Percentiles rank a stretch among this genome's conserved stretches.
These are phyloP conservation scores for Brasilioporus rufonigricans DNA, from an alignment of 768 basidiomycete species.

Conservation along the genomic window DNA sequence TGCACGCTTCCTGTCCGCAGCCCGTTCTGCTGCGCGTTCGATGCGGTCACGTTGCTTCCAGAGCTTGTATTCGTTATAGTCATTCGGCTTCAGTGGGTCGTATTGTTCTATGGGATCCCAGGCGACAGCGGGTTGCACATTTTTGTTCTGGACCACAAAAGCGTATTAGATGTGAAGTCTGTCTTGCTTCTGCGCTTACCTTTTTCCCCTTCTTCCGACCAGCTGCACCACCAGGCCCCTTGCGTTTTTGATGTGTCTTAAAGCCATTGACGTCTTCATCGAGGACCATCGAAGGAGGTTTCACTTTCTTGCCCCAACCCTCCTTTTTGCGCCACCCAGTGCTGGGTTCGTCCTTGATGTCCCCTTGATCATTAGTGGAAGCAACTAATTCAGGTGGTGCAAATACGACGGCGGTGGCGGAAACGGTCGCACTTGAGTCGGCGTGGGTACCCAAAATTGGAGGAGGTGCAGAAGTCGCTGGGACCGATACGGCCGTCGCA, in stretches of 20 bases:
- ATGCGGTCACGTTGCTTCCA: slow-evolving; percentile 78
- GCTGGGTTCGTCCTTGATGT: slow-evolving; percentile 27
- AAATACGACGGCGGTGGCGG: slow-evolving; percentile 63
- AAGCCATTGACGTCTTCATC: slow-evolving; percentile 90
- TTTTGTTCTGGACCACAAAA: slow-evolving; percentile 51
- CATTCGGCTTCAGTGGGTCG: slow-evolving; percentile 81
- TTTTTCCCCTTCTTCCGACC: slow-evolving; percentile 56
- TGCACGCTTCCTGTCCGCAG: slow-evolving; percentile 58
- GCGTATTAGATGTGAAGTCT: neutral
- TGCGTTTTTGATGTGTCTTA: slow-evolving; percentile 55
- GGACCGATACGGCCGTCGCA: slow-evolving; percentile 46
- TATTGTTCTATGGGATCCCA: slow-evolving; percentile 84
- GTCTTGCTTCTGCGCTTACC: slow-evolving; percentile 36
- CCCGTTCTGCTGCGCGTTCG: slow-evolving; percentile 60
- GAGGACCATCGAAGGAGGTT: slow-evolving; percentile 86
- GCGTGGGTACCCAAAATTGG: slow-evolving; percentile 32
- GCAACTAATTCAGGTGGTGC: slow-evolving; percentile 62
- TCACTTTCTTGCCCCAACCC: slow-evolving; percentile 86
- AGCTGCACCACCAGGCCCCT: slow-evolving; percentile 43
- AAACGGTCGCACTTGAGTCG: slow-evolving; percentile 34
- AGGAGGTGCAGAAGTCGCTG: slow-evolving; percentile 37
- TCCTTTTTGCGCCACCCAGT: slow-evolving; percentile 44
- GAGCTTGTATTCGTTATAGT: slow-evolving; percentile 84
- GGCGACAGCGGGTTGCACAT: slow-evolving; percentile 45
- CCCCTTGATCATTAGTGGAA: slow-evolving; percentile 23